These are phyloP conservation scores for Fusarium bulbicola DNA, from an alignment of 2,329 filamentous ascomycete species.

Conservation along the genomic window DNA sequence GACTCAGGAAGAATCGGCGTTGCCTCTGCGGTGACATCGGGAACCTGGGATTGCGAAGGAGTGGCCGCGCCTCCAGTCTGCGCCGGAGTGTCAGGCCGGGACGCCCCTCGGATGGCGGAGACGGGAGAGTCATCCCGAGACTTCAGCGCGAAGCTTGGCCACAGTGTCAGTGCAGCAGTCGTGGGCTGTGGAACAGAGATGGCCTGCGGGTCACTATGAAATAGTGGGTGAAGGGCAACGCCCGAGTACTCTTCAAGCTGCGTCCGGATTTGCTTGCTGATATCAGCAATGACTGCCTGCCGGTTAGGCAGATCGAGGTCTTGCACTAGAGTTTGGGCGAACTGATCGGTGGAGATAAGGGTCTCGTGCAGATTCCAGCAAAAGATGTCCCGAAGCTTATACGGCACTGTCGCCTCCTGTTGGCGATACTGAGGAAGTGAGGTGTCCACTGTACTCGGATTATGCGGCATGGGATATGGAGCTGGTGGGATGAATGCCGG, in stretches of 20 bases:
- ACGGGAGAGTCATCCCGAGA: conserved; percentile 52
- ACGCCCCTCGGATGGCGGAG: conserved; percentile 47
- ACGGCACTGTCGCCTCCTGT: conserved; percentile 83
- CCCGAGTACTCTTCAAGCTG: conserved; percentile 97
- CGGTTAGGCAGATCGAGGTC: conserved; percentile 90
- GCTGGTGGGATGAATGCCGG: conserved; percentile 76
- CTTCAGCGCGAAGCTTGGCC: conserved; percentile 44
- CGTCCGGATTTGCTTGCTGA: conserved; percentile 92
- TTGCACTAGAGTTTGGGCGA: conserved; percentile 88
- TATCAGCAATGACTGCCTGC: conserved; percentile 74
- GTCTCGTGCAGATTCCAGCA: conserved; percentile 98
- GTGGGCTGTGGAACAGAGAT: conserved; percentile 34
- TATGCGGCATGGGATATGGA: conserved; percentile 67
- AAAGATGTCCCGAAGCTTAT: conserved; percentile 93
- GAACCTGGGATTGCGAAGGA: conserved; percentile 54
- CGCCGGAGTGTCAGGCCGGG: conserved; percentile 66
- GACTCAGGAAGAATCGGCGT: conserved; percentile 68
- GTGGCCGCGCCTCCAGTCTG: conserved; percentile 61
- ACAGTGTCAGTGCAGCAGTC: conserved; percentile 40
- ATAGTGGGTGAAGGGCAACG: conserved; percentile 91
- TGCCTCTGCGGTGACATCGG: conserved; percentile 75
- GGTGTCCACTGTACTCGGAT: conserved; percentile 72
- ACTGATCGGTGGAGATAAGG: conserved; percentile 92
- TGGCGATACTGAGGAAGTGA: conserved; percentile 80
- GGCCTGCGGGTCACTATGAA: conserved; percentile 68